These are phyloP conservation scores for Xylariaceae sp. DNA, from an alignment of 2,329 filamentous ascomycete species.

Conservation along the genomic window DNA sequence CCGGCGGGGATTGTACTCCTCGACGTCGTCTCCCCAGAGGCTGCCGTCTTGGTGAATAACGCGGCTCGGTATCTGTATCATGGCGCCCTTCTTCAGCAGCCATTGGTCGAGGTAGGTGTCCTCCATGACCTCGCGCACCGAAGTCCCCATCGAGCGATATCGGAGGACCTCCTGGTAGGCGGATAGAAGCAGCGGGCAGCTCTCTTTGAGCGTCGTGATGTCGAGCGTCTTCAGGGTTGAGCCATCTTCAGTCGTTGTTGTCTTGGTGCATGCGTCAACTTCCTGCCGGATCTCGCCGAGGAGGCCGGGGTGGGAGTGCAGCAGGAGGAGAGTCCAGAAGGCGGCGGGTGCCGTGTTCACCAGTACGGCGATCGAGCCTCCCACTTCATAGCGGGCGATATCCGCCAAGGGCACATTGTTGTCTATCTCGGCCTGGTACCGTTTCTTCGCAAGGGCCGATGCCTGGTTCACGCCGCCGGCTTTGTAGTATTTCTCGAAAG, in stretches of 20 bases:
- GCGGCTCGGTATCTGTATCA: conserved; percentile 26
- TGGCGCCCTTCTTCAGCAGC: conserved; percentile 26
- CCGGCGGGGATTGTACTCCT: conserved; percentile 21
- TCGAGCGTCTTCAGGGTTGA: conserved; percentile 17
- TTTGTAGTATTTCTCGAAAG: conserved; percentile 36
- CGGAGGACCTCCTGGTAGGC: conserved; percentile 39
- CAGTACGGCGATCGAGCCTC: conserved; percentile 35
- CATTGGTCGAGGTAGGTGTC: conserved; percentile 25
- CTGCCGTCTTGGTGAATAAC: conserved; percentile 22
- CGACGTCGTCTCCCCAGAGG: conserved; percentile 21
- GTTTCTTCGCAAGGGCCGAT: conserved; percentile 33
- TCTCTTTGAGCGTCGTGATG: conserved; percentile 30
- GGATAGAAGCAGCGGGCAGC: conserved; percentile 36
- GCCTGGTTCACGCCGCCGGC: conserved; percentile 33
- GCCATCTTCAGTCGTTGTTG: conserved; percentile 9
- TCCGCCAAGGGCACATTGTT: conserved; percentile 31
- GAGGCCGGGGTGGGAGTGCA: conserved; percentile 28
- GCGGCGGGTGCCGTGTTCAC: conserved; percentile 35
- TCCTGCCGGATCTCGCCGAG: conserved; percentile 31
- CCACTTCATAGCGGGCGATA: conserved; percentile 38
- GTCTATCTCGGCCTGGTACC: conserved; percentile 29
- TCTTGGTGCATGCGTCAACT: conserved; percentile 19
- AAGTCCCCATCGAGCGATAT: conserved; percentile 33
- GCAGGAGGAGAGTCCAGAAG: conserved; percentile 37
- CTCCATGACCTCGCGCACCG: conserved; percentile 27